Base-by-base conservation (phyloP, 352 stramenopile genomes). In the Pythium phragmiticola region DNA sequence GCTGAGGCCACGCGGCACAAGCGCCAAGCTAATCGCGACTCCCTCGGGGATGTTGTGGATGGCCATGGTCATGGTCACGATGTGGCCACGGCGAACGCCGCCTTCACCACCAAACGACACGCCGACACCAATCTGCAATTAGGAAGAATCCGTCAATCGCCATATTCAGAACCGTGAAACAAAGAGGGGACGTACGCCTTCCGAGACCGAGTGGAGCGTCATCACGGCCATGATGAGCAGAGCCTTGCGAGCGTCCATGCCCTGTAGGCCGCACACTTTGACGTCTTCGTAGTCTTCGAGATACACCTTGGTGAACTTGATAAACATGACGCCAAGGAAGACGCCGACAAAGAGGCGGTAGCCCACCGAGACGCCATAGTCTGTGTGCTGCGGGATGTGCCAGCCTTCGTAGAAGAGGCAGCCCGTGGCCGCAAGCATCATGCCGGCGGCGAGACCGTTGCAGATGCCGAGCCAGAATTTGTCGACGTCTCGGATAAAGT, bases 11-110 rank as follows among this genome's bases (percentile, higher is more conserved):
- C 95, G 77, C 12, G 96, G 95, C 57, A 98, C 82, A 51, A 99
- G 84, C 26, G 97, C 96, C 34, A 99, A 84, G 54, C 94, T 97
- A 73, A 92, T 94, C 11, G 97, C 97, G 13, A 99, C 81, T 50
- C 97, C 97, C 73, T 99, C 97, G 3, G 97, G 97, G 56, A 99
- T 95, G 80, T 99, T 99, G 83, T 99, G 97, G 34, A 99, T 96
- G 0, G 97, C 97, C 65, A 99, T 90, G 53, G 94, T 98, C 63
- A 98, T 94, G 11, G 92, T 98, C 63, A 99, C 98, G 65, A 99
- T 98, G 54, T 98, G 87, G 21, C 97, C 97, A 34, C 98, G 84
- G 68, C 96, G 88, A 57, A 94, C 92, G 28, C 96, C 96, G 30
- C 84, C 84, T 77, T 93, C 87, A 36, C 95, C 96, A 51, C 96